These are phyloP conservation scores for Zymoseptoria ardabiliae DNA, from an alignment of 2,329 filamentous ascomycete species.

Conservation along the genomic window DNA sequence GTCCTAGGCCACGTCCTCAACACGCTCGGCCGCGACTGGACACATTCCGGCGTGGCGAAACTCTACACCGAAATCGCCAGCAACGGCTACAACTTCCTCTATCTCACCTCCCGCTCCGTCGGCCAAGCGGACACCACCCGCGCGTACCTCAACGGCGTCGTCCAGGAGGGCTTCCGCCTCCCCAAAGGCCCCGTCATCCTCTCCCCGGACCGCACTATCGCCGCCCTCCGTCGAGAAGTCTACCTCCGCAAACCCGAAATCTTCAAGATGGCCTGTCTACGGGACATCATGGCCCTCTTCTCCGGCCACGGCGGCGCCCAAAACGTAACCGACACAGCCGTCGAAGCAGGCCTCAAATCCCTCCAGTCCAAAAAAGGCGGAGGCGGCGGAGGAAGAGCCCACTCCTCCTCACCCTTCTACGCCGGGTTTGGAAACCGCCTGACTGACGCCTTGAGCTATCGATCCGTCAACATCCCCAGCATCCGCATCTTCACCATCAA, in stretches of 20 bases:
- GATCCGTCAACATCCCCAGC: slow-evolving; percentile 88
- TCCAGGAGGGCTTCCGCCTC: slow-evolving; percentile 77
- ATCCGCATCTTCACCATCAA: slow-evolving; percentile 98
- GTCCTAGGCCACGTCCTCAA: slow-evolving; percentile 75
- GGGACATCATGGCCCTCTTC: slow-evolving; percentile 88
- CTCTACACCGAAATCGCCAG: slow-evolving; percentile 90
- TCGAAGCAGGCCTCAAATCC: slow-evolving; percentile 23
- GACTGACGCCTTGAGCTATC: slow-evolving; percentile 92
- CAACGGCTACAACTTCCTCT: slow-evolving; percentile 99
- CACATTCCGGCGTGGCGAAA: slow-evolving; percentile 91
- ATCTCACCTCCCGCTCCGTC: slow-evolving; percentile 87
- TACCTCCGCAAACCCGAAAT: slow-evolving; percentile 95
- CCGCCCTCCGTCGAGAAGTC: slow-evolving; percentile 81
- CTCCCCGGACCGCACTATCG: slow-evolving; percentile 90
- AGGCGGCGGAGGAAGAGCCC: slow-evolving; percentile 19
- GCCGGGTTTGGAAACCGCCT: slow-evolving; percentile 95
- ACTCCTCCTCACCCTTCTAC: slow-evolving; percentile 64
- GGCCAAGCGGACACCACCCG: slow-evolving; percentile 88
- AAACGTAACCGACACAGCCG: slow-evolving; percentile 21
- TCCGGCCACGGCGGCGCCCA: slow-evolving; percentile 31
- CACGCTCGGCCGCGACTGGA: slow-evolving; percentile 97
- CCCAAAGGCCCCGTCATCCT: slow-evolving; percentile 91
- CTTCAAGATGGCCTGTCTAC: slow-evolving; percentile 97
- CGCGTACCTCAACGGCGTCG: slow-evolving; percentile 80
- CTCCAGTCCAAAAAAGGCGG: slow-evolving; percentile 7